phyloP scores from a whole-genome alignment of 192 early-diverging fungal genomes.

The Entomortierella parvispora region DNA sequence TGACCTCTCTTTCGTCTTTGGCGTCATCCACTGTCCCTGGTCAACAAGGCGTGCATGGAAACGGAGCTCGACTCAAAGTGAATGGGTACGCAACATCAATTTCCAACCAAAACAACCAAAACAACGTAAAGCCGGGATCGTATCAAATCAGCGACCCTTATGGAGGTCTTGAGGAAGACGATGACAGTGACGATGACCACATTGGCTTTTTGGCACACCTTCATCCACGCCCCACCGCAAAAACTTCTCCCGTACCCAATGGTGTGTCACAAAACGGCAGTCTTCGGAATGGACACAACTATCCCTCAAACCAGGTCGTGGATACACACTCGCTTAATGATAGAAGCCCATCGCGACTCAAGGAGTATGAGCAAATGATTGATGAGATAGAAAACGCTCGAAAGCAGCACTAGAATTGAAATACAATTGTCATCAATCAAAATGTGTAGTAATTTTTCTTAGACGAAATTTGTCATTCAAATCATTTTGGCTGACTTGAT shows the following conservation, averaged over 20 bases:
- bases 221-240: conserved; percentile 2
- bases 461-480: too few relatives aligned
- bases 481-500: too few relatives aligned
- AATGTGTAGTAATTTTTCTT: background rate
- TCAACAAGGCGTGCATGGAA: too few relatives aligned
- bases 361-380: conserved; percentile 55
- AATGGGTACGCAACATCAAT: too few relatives aligned
- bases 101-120: conserved; percentile 2
- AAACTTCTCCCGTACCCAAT: too few relatives aligned
- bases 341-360: conserved; percentile 31
- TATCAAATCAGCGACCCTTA: background rate
- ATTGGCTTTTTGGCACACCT: conserved; percentile 30
- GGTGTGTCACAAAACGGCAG: too few relatives aligned
- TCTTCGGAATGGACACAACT: too few relatives aligned
- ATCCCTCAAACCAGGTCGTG: background rate
- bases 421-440: conserved; percentile 1
- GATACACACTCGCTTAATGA: conserved; percentile 45
- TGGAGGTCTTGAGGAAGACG: conserved; percentile 12
- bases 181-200: conserved; percentile 8
- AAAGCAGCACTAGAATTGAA: conserved; percentile 8
- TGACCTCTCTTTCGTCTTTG: background rate
- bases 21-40: conserved; percentile 1
- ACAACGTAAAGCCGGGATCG: background rate
- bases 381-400: conserved; percentile 36
- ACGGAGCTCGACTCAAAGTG: too few relatives aligned